A percentile compares a stretch with the other conserved stretches of the same genome.
phyloP scores from a whole-genome alignment of 768 basidiomycete species.

The Tricholoma flavovirens region DNA sequence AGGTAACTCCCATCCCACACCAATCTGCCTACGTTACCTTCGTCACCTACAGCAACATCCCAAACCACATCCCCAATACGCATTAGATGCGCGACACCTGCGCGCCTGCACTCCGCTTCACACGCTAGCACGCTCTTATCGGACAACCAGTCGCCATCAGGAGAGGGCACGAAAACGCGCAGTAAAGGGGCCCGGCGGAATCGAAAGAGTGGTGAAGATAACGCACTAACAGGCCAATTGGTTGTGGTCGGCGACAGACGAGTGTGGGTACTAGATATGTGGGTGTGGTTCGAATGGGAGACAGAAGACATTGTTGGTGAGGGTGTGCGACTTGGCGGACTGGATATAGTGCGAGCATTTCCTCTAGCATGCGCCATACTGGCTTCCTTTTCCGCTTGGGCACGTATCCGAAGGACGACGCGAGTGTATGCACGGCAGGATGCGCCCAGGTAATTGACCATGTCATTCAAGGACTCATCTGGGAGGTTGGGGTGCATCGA shows the following conservation, averaged over 20 bases:
- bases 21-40: constrained; percentile 77
- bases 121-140: constrained; percentile 78
- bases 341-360: constrained; percentile 25
- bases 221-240: constrained; percentile 22
- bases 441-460: constrained; percentile 47
- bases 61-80: constrained; percentile 79
- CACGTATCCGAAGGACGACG: constrained; percentile 72
- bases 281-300: constrained; percentile 37
- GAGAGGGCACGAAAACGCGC: constrained; percentile 79
- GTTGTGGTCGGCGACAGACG: constrained; percentile 7
- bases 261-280: constrained; percentile 6
- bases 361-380: constrained; percentile 20
- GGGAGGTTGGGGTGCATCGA: constrained; percentile 26
- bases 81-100: constrained; percentile 58
- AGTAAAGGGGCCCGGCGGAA: constrained; percentile 69
- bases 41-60: constrained; percentile 83
- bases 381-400: constrained; percentile 64
- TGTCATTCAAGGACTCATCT: constrained; percentile 33
- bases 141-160: constrained; percentile 82
- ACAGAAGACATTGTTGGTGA: constrained; percentile 54
- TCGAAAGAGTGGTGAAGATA: constrained; percentile 69
- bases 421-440: constrained; percentile 74
- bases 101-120: constrained; percentile 70
- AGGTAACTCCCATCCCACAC: constrained; percentile 89
- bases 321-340: constrained; percentile 57